These are phyloP conservation scores for Gardenia jasminoides DNA, from an alignment of 257 asterid genomes.

Conservation along the genomic window DNA sequence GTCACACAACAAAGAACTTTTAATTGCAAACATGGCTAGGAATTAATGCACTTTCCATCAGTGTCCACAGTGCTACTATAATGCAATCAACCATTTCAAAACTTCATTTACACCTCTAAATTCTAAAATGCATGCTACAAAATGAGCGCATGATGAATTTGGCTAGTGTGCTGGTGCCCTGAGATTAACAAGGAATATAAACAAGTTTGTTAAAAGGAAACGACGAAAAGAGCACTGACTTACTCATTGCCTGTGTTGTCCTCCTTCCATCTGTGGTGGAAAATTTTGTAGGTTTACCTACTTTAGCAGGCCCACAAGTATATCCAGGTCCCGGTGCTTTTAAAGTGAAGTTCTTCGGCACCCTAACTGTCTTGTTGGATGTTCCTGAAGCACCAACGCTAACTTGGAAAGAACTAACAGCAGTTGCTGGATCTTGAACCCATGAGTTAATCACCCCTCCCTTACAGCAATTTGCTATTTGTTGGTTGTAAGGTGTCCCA, in stretches of 20 bases:
- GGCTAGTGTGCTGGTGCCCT: not conserved
- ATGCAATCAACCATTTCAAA: not conserved
- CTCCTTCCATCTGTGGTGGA: slow-evolving; percentile 63
- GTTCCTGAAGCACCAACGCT: slow-evolving; percentile 79
- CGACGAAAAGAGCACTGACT: slow-evolving; percentile 26
- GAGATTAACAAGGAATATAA: not conserved
- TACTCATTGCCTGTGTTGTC: slow-evolving; percentile 84
- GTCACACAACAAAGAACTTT: not conserved
- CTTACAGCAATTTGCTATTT: slow-evolving; percentile 81
- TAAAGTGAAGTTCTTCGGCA: slow-evolving; percentile 76
- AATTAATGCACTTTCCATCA: not conserved
- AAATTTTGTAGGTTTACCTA: slow-evolving; percentile 65
- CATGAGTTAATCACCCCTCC: slow-evolving; percentile 80
- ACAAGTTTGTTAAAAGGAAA: not conserved
- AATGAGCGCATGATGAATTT: not conserved
- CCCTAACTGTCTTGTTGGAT: slow-evolving; percentile 68
- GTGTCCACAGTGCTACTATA: not conserved
- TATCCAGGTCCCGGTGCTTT: slow-evolving; percentile 84
- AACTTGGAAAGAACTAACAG: slow-evolving; percentile 70
- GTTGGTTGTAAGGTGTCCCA: slow-evolving; percentile 80
- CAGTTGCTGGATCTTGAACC: slow-evolving; percentile 67
- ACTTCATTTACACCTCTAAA: not conserved
- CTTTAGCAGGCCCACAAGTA: slow-evolving; percentile 79
- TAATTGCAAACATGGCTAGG: not conserved
- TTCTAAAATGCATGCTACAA: not conserved